phyloP scores from a whole-genome alignment of 2,329 filamentous ascomycete genomes.

The Penicillium sp. region DNA sequence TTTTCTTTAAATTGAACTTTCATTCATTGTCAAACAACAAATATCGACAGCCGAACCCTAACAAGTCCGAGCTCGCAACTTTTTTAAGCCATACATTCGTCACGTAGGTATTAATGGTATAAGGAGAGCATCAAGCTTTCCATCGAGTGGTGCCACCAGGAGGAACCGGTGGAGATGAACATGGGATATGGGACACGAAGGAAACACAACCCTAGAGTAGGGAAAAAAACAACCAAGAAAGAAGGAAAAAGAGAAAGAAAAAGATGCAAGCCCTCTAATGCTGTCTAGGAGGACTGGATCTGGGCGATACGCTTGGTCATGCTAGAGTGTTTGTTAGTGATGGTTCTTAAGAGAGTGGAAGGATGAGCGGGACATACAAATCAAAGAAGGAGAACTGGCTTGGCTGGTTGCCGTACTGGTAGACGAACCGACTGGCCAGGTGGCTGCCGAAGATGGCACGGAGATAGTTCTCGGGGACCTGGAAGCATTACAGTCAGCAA shows the following conservation, averaged over 20 bases:
- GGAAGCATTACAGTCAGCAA: not conserved
- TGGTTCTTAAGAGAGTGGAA: not conserved
- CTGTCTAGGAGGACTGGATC: conserved; percentile 29
- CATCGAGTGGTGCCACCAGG: no score
- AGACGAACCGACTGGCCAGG: conserved; percentile 92
- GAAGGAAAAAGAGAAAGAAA: not conserved
- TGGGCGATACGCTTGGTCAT: conserved; percentile 43
- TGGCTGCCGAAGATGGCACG: conserved; percentile 95
- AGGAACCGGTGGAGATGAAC: not conserved
- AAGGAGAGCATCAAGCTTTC: not conserved
- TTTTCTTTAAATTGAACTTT: no score
- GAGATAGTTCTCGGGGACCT: conserved; percentile 88
- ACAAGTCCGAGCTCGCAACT: not conserved
- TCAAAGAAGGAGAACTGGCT: conserved; percentile 98
- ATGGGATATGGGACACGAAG: not conserved
- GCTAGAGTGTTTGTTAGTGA: conserved; percentile 23
- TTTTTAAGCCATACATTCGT: conserved; percentile 26
- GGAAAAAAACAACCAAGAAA: not conserved
- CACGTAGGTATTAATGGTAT: conserved; percentile 11
- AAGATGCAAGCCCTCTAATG: conserved; percentile 18
- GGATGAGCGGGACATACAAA: conserved; percentile 68
- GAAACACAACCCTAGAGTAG: not conserved
- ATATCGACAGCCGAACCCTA: not conserved
- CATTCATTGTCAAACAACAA: no score
- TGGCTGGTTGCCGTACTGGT: conserved; percentile 87